These are phyloP conservation scores for Trifolium fragiferum DNA, from an alignment of 306 rosid genomes.

Conservation along the genomic window DNA sequence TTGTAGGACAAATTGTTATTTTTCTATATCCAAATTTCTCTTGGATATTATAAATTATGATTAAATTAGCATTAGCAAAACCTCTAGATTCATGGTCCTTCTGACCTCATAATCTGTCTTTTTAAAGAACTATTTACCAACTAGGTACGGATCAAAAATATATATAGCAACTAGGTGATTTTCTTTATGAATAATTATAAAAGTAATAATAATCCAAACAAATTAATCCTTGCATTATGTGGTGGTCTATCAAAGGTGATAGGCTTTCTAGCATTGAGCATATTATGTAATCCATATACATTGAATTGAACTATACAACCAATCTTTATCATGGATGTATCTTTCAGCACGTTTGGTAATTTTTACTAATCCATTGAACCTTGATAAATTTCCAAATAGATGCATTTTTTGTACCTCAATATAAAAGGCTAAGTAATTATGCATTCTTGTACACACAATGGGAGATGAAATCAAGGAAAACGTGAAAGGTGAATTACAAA, in stretches of 20 bases:
- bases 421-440: slow-evolving; percentile 14
- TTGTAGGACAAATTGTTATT: slow-evolving; percentile 1
- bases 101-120: slow-evolving; percentile 35
- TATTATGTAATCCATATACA: slow-evolving; percentile 41
- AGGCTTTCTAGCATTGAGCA: slow-evolving; percentile 14
- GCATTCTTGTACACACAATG: slow-evolving; percentile 7
- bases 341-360: slow-evolving; percentile 11
- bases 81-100: slow-evolving; percentile 7
- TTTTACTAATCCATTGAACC: slow-evolving; percentile 42
- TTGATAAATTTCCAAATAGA: slow-evolving; percentile 24
- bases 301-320: slow-evolving; percentile 45
- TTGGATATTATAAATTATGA: slow-evolving; percentile 14
- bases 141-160: no score
- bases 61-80: slow-evolving; percentile 16
- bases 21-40: slow-evolving; percentile 15
- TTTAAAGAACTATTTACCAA: slow-evolving; percentile 4
- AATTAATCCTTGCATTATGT: slow-evolving; percentile 1
- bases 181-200: slow-evolving; percentile 13
- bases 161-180: neutral
- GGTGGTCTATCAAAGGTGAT: slow-evolving; percentile 24
- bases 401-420: neutral
- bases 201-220: slow-evolving; percentile 27
- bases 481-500: neutral
- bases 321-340: slow-evolving; percentile 41
- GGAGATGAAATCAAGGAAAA: slow-evolving; percentile 4